Evolutionary conservation across 805 yeast genomes (phyloP).

Genomic region (Kuraishia hungarica): DNA sequence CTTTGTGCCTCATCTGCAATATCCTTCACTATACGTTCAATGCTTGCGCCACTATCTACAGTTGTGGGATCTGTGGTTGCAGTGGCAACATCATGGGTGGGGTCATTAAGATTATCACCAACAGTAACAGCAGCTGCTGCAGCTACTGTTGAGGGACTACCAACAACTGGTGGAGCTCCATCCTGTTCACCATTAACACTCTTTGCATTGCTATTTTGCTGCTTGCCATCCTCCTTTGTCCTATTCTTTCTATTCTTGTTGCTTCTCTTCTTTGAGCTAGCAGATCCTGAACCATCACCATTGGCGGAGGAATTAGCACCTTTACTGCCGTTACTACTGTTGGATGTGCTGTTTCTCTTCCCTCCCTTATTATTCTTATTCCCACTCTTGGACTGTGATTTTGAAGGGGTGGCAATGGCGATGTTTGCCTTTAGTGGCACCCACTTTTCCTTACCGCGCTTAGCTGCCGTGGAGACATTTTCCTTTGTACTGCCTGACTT

Average conservation of each 20-base stretch:
- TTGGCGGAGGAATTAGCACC: background rate
- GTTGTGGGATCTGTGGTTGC: background rate
- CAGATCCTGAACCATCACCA: background rate
- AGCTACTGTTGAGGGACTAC: background rate
- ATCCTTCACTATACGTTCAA: background rate
- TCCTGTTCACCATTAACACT: background rate
- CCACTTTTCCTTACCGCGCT: constrained; percentile 57
- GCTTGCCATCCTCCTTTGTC: background rate
- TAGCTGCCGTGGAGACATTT: constrained; percentile 10
- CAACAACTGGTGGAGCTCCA: background rate
- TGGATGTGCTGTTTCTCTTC: background rate
- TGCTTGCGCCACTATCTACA: background rate
- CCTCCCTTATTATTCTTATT: background rate
- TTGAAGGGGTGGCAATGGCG: constrained; percentile 27
- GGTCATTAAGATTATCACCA: background rate
- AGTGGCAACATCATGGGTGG: background rate
- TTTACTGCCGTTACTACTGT: background rate
- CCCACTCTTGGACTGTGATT: background rate
- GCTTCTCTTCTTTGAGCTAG: background rate
- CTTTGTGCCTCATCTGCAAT: background rate
- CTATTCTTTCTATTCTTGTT: background rate
- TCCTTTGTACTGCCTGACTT: constrained; percentile 8
- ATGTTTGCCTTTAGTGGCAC: constrained; percentile 58
- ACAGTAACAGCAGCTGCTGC: background rate
- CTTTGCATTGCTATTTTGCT: background rate